Conservation (phyloP, 176 grass and related monocot species). For the Chrysopogon serrulatus region DNA sequence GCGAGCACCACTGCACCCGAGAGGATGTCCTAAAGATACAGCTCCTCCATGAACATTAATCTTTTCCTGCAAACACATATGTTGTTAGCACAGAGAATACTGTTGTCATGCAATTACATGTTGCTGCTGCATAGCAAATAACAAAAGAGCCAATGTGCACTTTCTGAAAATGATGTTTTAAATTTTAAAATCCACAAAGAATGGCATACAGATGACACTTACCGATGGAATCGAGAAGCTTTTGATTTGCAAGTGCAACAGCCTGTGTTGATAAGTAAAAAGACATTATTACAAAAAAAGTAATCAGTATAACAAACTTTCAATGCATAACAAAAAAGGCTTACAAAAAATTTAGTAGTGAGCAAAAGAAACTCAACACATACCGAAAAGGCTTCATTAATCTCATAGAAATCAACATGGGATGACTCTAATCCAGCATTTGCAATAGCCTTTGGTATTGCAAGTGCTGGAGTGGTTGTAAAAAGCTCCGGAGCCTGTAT, state of each 20-base stretch:
- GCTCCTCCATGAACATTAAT: slow-evolving; percentile 93
- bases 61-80: slow-evolving; percentile 57
- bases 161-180: neutral
- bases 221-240: slow-evolving; percentile 92
- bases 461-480: slow-evolving; percentile 83
- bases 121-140: neutral
- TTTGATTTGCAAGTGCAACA: slow-evolving; percentile 97
- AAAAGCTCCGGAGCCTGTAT: slow-evolving; percentile 84
- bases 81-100: neutral
- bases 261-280: slow-evolving; percentile 41
- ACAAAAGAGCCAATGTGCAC: neutral
- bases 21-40: slow-evolving; percentile 89
- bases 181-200: neutral
- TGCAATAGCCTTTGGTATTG: slow-evolving; percentile 79
- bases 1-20: slow-evolving; percentile 88
- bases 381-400: slow-evolving; percentile 96
- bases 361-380: neutral
- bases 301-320: neutral
- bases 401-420: slow-evolving; percentile 94
- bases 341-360: neutral
- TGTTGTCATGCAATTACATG: neutral
- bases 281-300: neutral
- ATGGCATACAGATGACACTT: slow-evolving; percentile 20
- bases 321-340: neutral
- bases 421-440: slow-evolving; percentile 75